A percentile compares a stretch with the other conserved stretches of the same genome.
phyloP scores from a whole-genome alignment of 2,329 filamentous ascomycete species.

The Fusarium brevicatenulatum region DNA sequence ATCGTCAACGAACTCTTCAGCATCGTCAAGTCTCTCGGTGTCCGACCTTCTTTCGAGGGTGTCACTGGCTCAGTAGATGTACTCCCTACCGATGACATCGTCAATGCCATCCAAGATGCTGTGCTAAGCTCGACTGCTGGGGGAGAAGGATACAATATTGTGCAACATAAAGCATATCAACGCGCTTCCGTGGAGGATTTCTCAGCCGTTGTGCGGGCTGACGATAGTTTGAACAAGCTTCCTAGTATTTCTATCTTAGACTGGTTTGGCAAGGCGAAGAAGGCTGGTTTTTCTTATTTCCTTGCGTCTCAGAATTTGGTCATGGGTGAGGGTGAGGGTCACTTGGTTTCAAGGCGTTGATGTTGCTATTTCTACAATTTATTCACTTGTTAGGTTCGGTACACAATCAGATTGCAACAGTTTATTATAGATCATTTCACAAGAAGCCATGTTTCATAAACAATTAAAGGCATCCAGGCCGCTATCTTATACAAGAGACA shows the following conservation, averaged over 20 bases:
- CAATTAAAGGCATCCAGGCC: too few species aligned
- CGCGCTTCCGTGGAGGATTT: neutral
- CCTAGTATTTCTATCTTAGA: neutral
- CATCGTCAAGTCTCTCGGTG: rapidly evolving
- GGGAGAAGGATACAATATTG: neutral
- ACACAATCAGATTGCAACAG: rapidly evolving
- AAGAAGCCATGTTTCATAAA: too few species aligned
- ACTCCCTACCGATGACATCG: neutral
- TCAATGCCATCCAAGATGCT: rapidly evolving
- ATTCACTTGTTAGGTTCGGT: rapidly evolving
- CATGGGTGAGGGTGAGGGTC: neutral
- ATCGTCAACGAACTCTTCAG: neutral
- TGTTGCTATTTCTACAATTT: rapidly evolving
- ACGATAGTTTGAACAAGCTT: neutral
- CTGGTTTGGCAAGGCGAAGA: neutral
- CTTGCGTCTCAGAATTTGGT: neutral
- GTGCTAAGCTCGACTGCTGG: neutral
- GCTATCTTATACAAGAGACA: neutral
- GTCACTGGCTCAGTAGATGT: neutral
- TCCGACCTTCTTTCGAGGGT: neutral
- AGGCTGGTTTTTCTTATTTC: neutral
- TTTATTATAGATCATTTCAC: too few species aligned
- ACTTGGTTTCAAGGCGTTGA: neutral
- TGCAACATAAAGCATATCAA: neutral
- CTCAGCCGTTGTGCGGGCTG: neutral